Percentiles rank a stretch among this genome's conserved stretches.
Conservation (phyloP, 2,329 filamentous ascomycete genomes). For the Coleophoma crateriformis region DNA sequence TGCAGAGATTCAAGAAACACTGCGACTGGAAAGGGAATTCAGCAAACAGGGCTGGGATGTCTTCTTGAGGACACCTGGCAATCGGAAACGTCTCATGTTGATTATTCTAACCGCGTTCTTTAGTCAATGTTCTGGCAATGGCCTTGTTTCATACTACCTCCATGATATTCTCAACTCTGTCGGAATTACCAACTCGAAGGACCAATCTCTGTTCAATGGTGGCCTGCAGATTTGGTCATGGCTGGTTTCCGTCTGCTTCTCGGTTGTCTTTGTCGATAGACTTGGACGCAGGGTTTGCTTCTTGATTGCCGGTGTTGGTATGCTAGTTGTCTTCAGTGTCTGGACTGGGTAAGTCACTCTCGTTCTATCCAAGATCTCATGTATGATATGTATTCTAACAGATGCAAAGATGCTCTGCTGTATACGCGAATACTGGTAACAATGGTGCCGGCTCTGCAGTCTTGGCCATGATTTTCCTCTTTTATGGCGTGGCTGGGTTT, state of each 20-base stretch:
- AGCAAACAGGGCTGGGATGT: constrained; percentile 35
- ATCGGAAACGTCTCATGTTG: constrained; percentile 45
- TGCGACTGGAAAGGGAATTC: constrained; percentile 33
- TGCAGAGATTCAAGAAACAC: constrained; percentile 33
- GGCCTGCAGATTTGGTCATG: constrained; percentile 19
- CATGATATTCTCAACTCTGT: constrained; percentile 4
- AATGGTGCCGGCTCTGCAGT: constrained; percentile 22
- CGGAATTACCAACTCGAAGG: constrained; percentile 3
- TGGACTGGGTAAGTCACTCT: constrained; percentile 3
- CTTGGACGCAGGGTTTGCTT: constrained; percentile 8
- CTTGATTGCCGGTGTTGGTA: constrained; percentile 8
- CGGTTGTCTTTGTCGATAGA: constrained; percentile 11
- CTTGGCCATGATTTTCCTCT: constrained; percentile 28
- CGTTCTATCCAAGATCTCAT: too few species aligned
- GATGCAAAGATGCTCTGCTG: constrained; percentile 2
- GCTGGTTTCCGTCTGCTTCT: constrained; percentile 3
- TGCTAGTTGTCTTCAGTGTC: constrained; percentile 25
- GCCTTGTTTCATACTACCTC: constrained; percentile 30
- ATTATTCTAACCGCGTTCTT: constrained; percentile 42
- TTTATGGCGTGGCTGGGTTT: constrained; percentile 24
- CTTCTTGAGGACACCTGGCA: constrained; percentile 40
- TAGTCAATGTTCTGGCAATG: constrained; percentile 48
- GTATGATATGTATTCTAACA: too few species aligned
- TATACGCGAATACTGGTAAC: constrained; percentile 4
- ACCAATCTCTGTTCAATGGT: constrained; percentile 7